Conservation (phyloP, 1,284 basidiomycete species). For the Stereum hirsutum region DNA sequence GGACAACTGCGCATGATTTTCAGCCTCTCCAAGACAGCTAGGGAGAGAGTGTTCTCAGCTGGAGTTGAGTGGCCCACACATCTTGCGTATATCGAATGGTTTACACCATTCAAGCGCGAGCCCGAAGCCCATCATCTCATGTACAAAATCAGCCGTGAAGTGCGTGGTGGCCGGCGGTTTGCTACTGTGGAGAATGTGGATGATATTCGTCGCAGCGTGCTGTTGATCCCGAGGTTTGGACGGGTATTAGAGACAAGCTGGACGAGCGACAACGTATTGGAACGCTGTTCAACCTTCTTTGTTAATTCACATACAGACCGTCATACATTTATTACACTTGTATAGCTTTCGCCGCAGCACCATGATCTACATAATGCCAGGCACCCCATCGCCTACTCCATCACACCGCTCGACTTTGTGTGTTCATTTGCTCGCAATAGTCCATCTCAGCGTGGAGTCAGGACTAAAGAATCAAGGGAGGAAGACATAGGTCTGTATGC, state of each 20-base stretch:
- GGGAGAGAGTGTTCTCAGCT: not conserved
- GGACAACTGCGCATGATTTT: slow-evolving; percentile 14
- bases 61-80: not conserved
- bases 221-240: slow-evolving; percentile 12
- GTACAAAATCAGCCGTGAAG: slow-evolving; percentile 13
- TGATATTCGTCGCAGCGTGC: slow-evolving; percentile 16
- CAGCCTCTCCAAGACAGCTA: slow-evolving; percentile 16
- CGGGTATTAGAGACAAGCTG: slow-evolving; percentile 12
- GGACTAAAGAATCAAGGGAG: too few relatives aligned
- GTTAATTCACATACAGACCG: slow-evolving; percentile 17
- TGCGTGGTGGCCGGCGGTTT: slow-evolving; percentile 7
- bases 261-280: slow-evolving; percentile 20
- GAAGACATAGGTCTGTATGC: too few relatives aligned
- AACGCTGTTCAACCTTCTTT: slow-evolving; percentile 17
- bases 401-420: too few relatives aligned
- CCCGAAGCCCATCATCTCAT: slow-evolving; percentile 12
- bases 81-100: slow-evolving; percentile 17
- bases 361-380: too few relatives aligned
- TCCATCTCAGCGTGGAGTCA: too few relatives aligned
- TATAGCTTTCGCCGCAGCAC: slow-evolving; percentile 1
- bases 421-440: too few relatives aligned
- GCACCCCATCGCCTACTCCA: too few relatives aligned
- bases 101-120: slow-evolving; percentile 10
- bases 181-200: slow-evolving; percentile 15
- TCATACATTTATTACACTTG: slow-evolving; percentile 12